Percentiles rank a stretch among this genome's conserved stretches.
Conservation (phyloP, 768 basidiomycete species). For the Nevesoporus exiguus region DNA sequence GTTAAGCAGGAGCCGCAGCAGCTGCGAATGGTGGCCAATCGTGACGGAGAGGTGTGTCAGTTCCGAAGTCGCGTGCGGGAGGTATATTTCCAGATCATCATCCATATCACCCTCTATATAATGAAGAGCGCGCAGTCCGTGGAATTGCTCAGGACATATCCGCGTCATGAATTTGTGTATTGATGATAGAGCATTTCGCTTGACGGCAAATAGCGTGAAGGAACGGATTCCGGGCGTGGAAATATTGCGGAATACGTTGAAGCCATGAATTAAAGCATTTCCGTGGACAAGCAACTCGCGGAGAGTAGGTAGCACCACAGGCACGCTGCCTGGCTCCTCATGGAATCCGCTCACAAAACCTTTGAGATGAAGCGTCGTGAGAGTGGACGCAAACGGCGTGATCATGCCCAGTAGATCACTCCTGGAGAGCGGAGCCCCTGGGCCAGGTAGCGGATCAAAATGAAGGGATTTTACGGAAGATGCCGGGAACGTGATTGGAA, state of each 20-base stretch:
- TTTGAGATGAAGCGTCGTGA: slow-evolving; percentile 31
- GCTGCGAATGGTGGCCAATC: slow-evolving; percentile 31
- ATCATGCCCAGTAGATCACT: slow-evolving; percentile 30
- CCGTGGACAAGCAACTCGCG: slow-evolving; percentile 30
- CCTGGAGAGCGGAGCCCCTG: slow-evolving; percentile 26
- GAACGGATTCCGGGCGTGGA: slow-evolving; percentile 29
- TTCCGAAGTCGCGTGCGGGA: slow-evolving; percentile 31
- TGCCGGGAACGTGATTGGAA: slow-evolving; percentile 31
- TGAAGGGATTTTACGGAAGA: slow-evolving; percentile 31
- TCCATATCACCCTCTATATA: slow-evolving; percentile 36
- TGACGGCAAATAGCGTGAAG: slow-evolving; percentile 26
- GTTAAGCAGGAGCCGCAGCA: slow-evolving; percentile 32
- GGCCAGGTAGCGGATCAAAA: slow-evolving; percentile 34
- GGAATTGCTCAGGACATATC: slow-evolving; percentile 34
- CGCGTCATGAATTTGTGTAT: slow-evolving; percentile 36
- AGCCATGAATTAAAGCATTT: slow-evolving; percentile 31
- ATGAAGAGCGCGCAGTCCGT: slow-evolving; percentile 29
- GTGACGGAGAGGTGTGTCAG: slow-evolving; percentile 35
- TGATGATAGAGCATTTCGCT: slow-evolving; percentile 28
- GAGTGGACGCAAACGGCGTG: slow-evolving; percentile 25
- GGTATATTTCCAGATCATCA: slow-evolving; percentile 35
- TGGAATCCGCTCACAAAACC: slow-evolving; percentile 33
- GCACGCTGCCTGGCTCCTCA: slow-evolving; percentile 32
- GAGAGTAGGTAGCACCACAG: slow-evolving; percentile 29
- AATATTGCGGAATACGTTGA: slow-evolving; percentile 35